Conservation (phyloP, 148 eudicot species). For the Chenopodium suecicum region DNA sequence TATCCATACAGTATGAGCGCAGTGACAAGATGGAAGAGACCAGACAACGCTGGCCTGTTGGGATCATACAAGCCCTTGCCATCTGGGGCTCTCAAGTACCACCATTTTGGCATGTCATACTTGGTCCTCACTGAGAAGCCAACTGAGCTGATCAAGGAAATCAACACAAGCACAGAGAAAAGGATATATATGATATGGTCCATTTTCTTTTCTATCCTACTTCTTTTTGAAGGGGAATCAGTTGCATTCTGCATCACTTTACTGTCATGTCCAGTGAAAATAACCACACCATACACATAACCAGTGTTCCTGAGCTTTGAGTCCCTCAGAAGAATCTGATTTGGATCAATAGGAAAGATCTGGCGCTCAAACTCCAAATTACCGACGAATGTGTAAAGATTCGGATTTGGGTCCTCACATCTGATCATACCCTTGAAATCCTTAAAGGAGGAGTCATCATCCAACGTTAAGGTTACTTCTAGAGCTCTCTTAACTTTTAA, state of each 20-base stretch:
- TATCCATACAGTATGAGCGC: constrained; percentile 92
- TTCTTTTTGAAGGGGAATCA: constrained; percentile 83
- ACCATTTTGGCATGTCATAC: constrained; percentile 62
- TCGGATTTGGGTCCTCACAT: constrained; percentile 92
- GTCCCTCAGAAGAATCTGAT: constrained; percentile 83
- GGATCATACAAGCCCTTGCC: constrained; percentile 50
- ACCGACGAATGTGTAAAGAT: constrained; percentile 88
- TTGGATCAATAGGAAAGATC: constrained; percentile 80
- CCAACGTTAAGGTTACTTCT: constrained; percentile 67
- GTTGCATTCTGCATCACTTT: constrained; percentile 98
- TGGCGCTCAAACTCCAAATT: constrained; percentile 79
- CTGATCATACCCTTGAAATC: constrained; percentile 55
- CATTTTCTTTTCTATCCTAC: constrained; percentile 80
- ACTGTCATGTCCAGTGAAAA: constrained; percentile 86
- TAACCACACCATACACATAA: constrained; percentile 79
- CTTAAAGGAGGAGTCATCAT: constrained; percentile 61
- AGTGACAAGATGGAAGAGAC: constrained; percentile 71
- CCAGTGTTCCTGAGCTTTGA: constrained; percentile 91
- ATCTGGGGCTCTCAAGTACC: constrained; percentile 68
- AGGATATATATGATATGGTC: constrained; percentile 86
- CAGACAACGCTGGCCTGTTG: constrained; percentile 44
- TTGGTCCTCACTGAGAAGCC: constrained; percentile 67
- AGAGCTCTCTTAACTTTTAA: constrained; percentile 80
- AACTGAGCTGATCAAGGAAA: constrained; percentile 73
- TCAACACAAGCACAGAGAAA: constrained; percentile 72